Base-by-base conservation (phyloP, 805 yeast species). In the Starmerella vitae region DNA sequence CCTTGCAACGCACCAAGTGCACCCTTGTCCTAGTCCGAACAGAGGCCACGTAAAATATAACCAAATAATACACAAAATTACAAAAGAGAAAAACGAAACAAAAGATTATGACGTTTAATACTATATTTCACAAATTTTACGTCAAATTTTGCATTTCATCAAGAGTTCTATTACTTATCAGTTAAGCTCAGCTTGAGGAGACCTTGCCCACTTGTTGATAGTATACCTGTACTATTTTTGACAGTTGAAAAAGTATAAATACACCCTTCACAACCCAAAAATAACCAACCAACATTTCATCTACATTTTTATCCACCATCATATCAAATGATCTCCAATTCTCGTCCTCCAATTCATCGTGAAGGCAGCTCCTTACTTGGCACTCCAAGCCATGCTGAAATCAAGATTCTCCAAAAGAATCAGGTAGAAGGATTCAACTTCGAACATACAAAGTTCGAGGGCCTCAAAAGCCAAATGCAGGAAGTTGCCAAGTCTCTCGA, bases 401-500 rank as follows among this genome's bases (percentile, higher is more conserved):
- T 56, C 32, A 46, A 43, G 2, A 36, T 50, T 27, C 46, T 51
- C 24, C 37, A 38, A 4, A 37, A 33, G 34, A 37, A 35, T 19
- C 44, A 45, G 21, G 31, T 41, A 14, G 44, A 44, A 26, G 95
- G 85, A 47, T 88, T 85, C 66, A 73, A 74, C 46, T 34, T 44
- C 24, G 37, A 27, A 18, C 71, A 79, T 37, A 66, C 75, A 38
- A 78, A 80, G 4, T 88, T 84, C 55, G 70, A 74, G 19, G 94
- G 86, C 26, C 84, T 81, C 57, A 79, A 76, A 54, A 68, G 71
- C 34, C 97, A 91, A 60, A 71, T 77, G 58, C 85, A 76, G 48
- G 68, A 53, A 45, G 96, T 88, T 32, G 72, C 84, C 60, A 93
- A 84, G 56, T 67, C 74, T 30, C 64, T 88, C 41, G 94, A 84